Evolutionary conservation across 345 rosid genomes (phyloP), one percentile per base, ranked within the genome.

Genomic region (Eutrema yunnanense): DNA sequence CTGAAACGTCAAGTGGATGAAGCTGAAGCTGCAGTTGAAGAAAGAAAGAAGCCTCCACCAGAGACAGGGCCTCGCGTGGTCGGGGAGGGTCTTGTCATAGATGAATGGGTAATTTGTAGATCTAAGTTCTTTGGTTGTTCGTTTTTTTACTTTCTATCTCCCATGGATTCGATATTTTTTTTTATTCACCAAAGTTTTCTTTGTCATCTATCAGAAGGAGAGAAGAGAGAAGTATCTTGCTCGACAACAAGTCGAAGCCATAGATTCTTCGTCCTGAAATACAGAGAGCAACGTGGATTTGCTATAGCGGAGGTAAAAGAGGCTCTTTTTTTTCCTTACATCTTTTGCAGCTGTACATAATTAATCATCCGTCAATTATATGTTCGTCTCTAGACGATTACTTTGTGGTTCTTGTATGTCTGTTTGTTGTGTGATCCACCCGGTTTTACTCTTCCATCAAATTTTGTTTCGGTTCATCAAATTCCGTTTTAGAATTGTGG

Each of bases 141-240:
- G 16, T 19, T 32, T 41, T 41, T 1, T 2, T 40, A 38, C 43
- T 37, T 34, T 60, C 19, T 19, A 47, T 5, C 12, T 30, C 33
- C 32, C 11, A 6, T n/a, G 37, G 4, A 33, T 44, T 36, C 8
- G 0, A 37, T 16, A 6, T 16, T 2, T 16, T 2, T 50, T 5
- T n/a, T 8, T 30, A 41, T 10, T 49, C 7, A 66, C 63, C 33
- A 4, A 61, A 41, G 13, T 47, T 59, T 22, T 22, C 1, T 48
- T 0, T 32, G 7, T 54, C 44, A 33, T 74, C 62, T 79, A 60
- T 42, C 92, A 94, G 98, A 94, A 89, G 78, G 98, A 94, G 79
- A 83, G 98, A 59, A 86, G 97, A 68, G 98, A 94, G 82, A 94
- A 88, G 73, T 94, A 94, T 74, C 84, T 94, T 63, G 98, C 98